Evolutionary conservation across 345 rosid species (phyloP).

Genomic region (Gossypium australe): DNA sequence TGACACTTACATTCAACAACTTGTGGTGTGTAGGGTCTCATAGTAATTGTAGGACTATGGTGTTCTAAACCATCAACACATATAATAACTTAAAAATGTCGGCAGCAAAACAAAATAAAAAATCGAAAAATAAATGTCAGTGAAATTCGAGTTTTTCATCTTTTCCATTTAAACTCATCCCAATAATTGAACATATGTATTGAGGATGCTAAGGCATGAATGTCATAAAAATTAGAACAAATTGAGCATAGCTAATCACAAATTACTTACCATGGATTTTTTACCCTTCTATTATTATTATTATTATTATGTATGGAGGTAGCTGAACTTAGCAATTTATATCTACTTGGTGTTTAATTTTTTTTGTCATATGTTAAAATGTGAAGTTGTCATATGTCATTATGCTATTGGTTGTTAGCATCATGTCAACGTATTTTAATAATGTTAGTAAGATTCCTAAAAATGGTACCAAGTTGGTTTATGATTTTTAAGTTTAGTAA

Average conservation of each 20-base stretch:
- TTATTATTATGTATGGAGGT: no score
- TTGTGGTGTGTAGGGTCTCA: neutral
- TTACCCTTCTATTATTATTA: no score
- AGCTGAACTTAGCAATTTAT: no score
- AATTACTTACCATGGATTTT: no score
- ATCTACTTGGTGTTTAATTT: no score
- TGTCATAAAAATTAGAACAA: neutral
- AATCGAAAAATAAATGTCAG: neutral
- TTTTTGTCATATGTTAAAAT: no score
- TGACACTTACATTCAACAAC: neutral
- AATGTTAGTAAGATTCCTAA: rapidly evolving
- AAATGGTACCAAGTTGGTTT: no score
- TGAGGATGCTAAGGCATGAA: neutral
- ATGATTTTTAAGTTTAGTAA: no score
- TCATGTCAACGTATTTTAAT: no score
- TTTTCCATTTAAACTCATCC: no score
- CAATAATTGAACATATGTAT: neutral
- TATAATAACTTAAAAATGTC: neutral
- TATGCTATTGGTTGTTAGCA: rapidly evolving
- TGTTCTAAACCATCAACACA: neutral
- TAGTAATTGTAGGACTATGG: neutral
- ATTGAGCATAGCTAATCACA: no score
- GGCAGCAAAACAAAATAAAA: neutral
- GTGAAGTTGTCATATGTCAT: rapidly evolving
- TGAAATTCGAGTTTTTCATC: neutral